Base-by-base conservation (phyloP, 352 stramenopile species). In the Globisporangium splendens region DNA sequence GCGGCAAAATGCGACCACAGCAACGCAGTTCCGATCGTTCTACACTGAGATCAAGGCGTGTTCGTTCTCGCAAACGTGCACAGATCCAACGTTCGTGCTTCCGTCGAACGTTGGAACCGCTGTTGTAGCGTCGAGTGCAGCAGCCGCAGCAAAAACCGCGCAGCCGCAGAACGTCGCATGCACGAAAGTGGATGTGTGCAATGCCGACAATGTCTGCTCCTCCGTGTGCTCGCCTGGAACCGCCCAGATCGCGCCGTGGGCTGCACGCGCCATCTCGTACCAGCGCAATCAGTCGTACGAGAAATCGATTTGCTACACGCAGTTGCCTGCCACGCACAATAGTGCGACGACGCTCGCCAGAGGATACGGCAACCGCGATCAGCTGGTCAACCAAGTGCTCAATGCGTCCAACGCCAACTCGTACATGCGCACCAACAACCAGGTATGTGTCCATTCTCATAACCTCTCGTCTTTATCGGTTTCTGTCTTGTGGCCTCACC, bases 281-380 rank as follows among this genome's bases (percentile, higher is more conserved):
- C 84, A 93, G 69, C 81, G 79, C 24, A 88, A 88, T 50, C 65
- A 82, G 17, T 79, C 84, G 14, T 93, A 91, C 66, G 70, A 66
- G 22, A 67, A 81, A 52, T 74, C 79, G n/a, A 72, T 94, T 24
- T 95, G 86, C 65, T 77, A 73, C 46, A 75, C 83, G 39, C 73
- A 88, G 38, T 63, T 93, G 10, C 71, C 75, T 0, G 86, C 63
- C 2, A 86, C 82, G 10, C 86, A 95, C 67, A 95, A 95, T 63
- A 88, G 73, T 31, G 83, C 70, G 13, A 93, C 83, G 31, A 89
- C 79, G 31, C 53, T 77, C n/a, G 78, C 79, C 0, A 69, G 77
- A 53, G 84, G 82, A 17, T 92, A 88, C 52, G 81, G 80, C 44
- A 83, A 89, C 54, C 78, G 84, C 59, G 82, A 91, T 61, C 84